These are phyloP conservation scores for Halophytophthora batemanensis DNA, from an alignment of 352 stramenopile species.

Conservation along the genomic window DNA sequence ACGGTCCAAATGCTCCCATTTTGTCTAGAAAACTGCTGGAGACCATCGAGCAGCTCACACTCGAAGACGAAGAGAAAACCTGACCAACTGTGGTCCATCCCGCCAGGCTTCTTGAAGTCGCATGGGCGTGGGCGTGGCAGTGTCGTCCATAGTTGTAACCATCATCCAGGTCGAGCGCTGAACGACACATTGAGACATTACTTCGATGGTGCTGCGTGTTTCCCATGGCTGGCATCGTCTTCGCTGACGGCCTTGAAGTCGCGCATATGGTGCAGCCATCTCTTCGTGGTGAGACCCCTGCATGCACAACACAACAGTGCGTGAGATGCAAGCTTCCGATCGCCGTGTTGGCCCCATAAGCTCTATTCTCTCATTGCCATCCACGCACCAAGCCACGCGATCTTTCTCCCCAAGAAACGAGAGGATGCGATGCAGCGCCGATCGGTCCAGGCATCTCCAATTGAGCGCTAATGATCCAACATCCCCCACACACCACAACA, in stretches of 20 bases:
- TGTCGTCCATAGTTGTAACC: too few relatives aligned
- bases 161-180: not conserved
- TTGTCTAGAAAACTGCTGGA: constrained; percentile 32
- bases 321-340: not conserved
- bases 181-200: constrained; percentile 1
- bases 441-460: constrained; percentile 44
- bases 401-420: constrained; percentile 27
- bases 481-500: not conserved
- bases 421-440: constrained; percentile 26
- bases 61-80: constrained; percentile 4
- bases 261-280: constrained; percentile 29
- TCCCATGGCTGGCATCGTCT: constrained; percentile 11
- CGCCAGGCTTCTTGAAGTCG: too few relatives aligned
- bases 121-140: too few relatives aligned
- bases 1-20: constrained; percentile 1
- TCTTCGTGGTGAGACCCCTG: constrained; percentile 47
- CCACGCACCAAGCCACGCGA: constrained; percentile 36
- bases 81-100: too few relatives aligned
- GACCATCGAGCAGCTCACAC: constrained; percentile 37
- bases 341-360: not conserved
- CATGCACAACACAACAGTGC: not conserved
- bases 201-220: constrained; percentile 10
- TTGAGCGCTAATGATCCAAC: constrained; percentile 27
- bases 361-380: constrained; percentile 4
- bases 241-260: constrained; percentile 25